Base-by-base conservation (phyloP, 768 basidiomycete genomes). In the Cubamyces lactineus region DNA sequence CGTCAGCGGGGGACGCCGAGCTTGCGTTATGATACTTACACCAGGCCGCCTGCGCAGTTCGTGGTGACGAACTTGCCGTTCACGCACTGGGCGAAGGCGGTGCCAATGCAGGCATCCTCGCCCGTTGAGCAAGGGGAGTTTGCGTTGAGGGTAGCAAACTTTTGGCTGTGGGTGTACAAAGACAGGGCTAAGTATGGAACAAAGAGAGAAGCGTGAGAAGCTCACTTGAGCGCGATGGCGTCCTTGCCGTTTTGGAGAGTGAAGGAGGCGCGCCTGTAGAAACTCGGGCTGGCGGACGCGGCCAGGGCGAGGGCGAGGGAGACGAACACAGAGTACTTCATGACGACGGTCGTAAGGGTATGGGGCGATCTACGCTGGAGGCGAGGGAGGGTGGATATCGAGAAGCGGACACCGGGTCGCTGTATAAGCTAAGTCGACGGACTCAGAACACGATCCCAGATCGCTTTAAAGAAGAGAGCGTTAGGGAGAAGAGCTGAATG, bases 11-110 rank as follows among this genome's bases (percentile, higher is more conserved):
- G 15, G 11, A 5, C 13, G 49, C 12, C 7, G 38, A 42, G 16
- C 28, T 28, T 13, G 13, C 30, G 26, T 21, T 13, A 34, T 19
- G 15, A 17, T 51, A 61, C 70, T 50, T 48, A 73, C 67, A 66
- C 38, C 15, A 65, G 50, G 12, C 67, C 70, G 15, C 63, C 46
- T 2, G 50, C 68, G 62, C 76, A 76, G 5, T 64, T 42, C 21
- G 59, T 66, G 30, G 69, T 53, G 49, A 75, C 70, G 53, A 76
- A 79, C 53, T 69, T 65, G 55, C 83, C 84, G 30, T 70, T 73
- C 16, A 82, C 83, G 67, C 87, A 88, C 62, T 84, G 84, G 0
- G 86, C 85, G 59, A 87, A 82, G 38, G 78, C 63, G 40, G 72
- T 69, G 62, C 75, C 71, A 11, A 85, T 71, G 66, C 86, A 88